Evolutionary conservation across 768 basidiomycete species (phyloP).

Genomic region (Lyophyllum decastes): DNA sequence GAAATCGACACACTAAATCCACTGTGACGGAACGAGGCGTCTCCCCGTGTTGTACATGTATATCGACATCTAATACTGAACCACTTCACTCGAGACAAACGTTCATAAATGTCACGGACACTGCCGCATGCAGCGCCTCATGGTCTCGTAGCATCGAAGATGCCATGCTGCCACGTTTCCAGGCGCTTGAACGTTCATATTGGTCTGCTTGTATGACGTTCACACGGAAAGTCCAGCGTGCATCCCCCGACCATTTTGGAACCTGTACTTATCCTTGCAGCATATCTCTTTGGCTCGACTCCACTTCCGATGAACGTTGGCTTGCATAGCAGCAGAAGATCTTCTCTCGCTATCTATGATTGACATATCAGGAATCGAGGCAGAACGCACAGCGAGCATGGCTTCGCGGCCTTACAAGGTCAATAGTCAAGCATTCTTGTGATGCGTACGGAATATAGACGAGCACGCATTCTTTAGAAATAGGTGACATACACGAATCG

Average conservation of each 20-base stretch:
- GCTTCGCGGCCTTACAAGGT: no score
- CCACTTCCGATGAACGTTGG: not conserved
- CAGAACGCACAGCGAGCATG: no score
- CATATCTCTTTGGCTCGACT: not conserved
- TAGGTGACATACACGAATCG: no score
- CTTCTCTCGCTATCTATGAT: not conserved
- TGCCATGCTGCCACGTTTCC: not conserved
- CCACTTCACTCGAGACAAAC: not conserved
- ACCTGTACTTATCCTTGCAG: not conserved
- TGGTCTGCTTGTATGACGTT: not conserved
- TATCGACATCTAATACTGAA: constrained; percentile 1
- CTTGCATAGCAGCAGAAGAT: not conserved
- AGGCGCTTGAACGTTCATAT: not conserved
- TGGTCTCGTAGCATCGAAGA: not conserved
- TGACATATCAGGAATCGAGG: no score
- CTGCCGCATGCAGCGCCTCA: not conserved
- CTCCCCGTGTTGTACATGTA: not conserved
- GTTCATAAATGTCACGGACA: not conserved
- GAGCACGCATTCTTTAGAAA: no score
- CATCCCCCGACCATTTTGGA: not conserved
- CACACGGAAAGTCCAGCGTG: not conserved
- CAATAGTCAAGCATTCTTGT: no score
- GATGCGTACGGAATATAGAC: no score
- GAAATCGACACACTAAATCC: constrained; percentile 1
- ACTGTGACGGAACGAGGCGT: not conserved